These are phyloP conservation scores for Ophiognomonia clavigignenti-juglandacearum DNA, from an alignment of 2,329 filamentous ascomycete genomes.

Conservation along the genomic window DNA sequence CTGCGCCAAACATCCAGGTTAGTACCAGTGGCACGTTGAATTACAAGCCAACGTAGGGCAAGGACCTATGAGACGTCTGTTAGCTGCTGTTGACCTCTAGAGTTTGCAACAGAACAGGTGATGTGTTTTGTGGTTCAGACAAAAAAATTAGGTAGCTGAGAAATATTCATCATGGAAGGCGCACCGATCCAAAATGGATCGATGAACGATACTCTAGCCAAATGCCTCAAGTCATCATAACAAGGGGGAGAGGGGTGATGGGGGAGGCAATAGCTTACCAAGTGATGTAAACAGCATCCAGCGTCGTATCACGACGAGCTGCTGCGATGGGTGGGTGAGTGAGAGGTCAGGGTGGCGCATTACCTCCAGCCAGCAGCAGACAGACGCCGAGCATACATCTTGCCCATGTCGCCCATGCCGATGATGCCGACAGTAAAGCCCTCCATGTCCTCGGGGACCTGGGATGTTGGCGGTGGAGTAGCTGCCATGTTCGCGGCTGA, in stretches of 20 bases:
- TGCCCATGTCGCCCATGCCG: conserved; percentile 99
- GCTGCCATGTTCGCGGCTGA: conserved; percentile 20
- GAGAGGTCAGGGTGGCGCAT: conserved; percentile 29
- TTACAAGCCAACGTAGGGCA: conserved; percentile 3
- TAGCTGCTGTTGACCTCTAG: conserved; percentile 17
- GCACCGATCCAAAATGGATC: conserved; percentile 46
- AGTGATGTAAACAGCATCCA: conserved; percentile 19
- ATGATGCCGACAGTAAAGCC: conserved; percentile 85
- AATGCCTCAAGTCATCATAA: conserved; percentile 99
- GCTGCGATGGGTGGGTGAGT: conserved; percentile 7
- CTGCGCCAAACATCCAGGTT: conserved; percentile 42
- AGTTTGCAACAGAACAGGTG: conserved; percentile 18
- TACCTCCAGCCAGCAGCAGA: conserved; percentile 97
- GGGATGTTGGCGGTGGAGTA: conserved; percentile 6
- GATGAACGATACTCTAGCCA: conserved; percentile 93
- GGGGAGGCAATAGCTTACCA: conserved; percentile 31
- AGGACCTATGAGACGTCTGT: conserved; percentile 8
- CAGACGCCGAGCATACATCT: conserved; percentile 90
- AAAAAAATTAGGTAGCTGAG: conserved; percentile 94
- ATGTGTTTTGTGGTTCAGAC: conserved; percentile 63
- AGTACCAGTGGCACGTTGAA: conserved; percentile 14
- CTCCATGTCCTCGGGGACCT: conserved; percentile 47
- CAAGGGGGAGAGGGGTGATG: conserved; percentile 21
- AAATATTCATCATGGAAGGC: conserved; percentile 94
- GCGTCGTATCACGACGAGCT: neutral